phyloP scores from a whole-genome alignment of 768 basidiomycete genomes.

The Neoboletus subvelutipes region DNA sequence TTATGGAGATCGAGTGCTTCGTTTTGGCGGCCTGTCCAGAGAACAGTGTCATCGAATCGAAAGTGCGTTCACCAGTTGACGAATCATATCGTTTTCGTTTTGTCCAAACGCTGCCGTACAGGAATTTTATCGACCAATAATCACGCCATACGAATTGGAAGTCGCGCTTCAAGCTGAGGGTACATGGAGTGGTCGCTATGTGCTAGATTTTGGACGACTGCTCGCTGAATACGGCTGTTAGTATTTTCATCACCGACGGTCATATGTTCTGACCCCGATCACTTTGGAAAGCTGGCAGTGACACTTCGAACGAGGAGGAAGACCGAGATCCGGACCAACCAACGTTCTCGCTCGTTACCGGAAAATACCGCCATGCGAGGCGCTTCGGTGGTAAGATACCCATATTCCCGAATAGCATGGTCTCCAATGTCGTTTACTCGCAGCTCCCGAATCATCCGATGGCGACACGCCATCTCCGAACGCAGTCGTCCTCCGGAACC shows the following conservation, averaged over 20 bases:
- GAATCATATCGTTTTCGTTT: neutral
- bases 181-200: conserved; percentile 75
- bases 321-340: conserved; percentile 68
- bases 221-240: conserved; percentile 38
- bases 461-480: conserved; percentile 30
- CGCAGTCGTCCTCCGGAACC: conserved; percentile 60
- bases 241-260: conserved; percentile 2
- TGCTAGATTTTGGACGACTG: conserved; percentile 71
- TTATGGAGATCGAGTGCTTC: conserved; percentile 94
- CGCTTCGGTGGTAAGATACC: conserved; percentile 49
- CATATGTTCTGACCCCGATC: neutral
- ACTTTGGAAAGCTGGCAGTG: conserved; percentile 5
- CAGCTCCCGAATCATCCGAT: conserved; percentile 15
- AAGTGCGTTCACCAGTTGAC: conserved; percentile 37
- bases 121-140: conserved; percentile 89
- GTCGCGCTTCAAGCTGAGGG: conserved; percentile 71
- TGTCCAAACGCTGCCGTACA: conserved; percentile 29
- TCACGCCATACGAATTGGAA: conserved; percentile 91
- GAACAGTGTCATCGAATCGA: conserved; percentile 78
- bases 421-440: conserved; percentile 2
- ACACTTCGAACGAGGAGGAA: conserved; percentile 26
- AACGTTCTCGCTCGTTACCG: conserved; percentile 82
- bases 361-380: conserved; percentile 78
- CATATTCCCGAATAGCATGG: neutral
- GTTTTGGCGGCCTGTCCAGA: conserved; percentile 94